Base-by-base conservation (phyloP, 129 eudicot genomes). In the Tagetes erecta region DNA sequence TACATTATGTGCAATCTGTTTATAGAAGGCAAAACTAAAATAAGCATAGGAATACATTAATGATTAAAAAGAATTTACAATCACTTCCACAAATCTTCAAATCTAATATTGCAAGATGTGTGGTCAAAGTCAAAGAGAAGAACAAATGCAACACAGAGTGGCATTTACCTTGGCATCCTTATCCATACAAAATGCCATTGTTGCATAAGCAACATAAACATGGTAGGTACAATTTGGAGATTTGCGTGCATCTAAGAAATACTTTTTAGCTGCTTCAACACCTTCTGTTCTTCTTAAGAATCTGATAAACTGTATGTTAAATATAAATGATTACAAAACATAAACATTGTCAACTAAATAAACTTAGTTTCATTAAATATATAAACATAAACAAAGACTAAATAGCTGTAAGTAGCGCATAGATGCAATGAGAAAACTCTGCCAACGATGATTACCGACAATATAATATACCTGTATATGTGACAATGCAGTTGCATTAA, bases 251-350 rank as follows among this genome's bases (percentile, higher is more conserved):
- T 91, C 97, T 73, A 91, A 58, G 74, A 95, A 95, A 86, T 88
- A 91, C 82, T 86, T 95, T 35, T 93, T 91, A 74, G 99, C 96
- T 50, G 96, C 95, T 86, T 95, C 99, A 40, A 85, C 92, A 73
- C 99, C 99, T 84, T 95, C 99, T 5, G 94, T 88, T 86, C 99
- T 88, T 85, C 99, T 88, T 82, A 95, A 77, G 81, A 95, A 95
- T 55, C 92, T 85, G 10, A 95, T 88, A 77, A 77, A 95, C 99
- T 95, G 87, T 80, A 80, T 36, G 13, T 20, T 62, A 77, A 75
- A 31, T 11, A 31, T 63, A 52, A 70, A 51, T 44, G 39, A 12
- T 71, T 42, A 51, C 11, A 51, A 20, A 30, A 52, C 38, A 71
- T 14, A 34, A 64, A 33, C 34, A 4, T 5, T 4, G 10, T 3